Evolutionary conservation across 331 rosid species (phyloP).

Genomic region (Rhamnella rubrinervis): DNA sequence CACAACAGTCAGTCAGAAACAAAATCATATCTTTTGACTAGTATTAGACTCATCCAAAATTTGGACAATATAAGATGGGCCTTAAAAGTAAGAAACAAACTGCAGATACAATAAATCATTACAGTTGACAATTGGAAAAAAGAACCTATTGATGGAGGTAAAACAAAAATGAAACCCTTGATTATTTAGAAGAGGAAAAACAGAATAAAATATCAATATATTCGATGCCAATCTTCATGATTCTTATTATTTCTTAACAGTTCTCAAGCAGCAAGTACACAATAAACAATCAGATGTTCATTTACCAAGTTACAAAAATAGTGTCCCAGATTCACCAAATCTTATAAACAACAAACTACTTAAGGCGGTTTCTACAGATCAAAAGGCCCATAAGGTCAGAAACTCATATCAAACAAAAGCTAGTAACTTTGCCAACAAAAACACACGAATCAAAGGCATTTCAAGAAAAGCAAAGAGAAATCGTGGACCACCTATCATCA

Average conservation of each 20-base stretch:
- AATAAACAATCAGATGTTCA: background rate
- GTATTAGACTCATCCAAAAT: conserved; percentile 13
- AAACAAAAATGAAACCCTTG: too few relatives aligned
- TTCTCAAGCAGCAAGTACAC: conserved; percentile 5
- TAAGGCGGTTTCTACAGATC: background rate
- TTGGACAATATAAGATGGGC: background rate
- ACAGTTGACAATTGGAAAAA: too few relatives aligned
- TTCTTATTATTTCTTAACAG: conserved; percentile 1
- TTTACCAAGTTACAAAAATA: background rate
- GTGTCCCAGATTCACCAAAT: background rate
- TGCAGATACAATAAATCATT: background rate
- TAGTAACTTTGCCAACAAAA: background rate
- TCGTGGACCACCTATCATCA: background rate
- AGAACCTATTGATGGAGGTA: too few relatives aligned
- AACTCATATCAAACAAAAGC: background rate
- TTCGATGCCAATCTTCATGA: conserved; percentile 3
- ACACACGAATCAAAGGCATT: background rate
- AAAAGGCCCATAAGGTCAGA: background rate
- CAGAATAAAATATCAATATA: background rate
- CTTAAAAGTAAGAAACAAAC: background rate
- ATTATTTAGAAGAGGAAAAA: too few relatives aligned
- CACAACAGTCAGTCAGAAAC: background rate
- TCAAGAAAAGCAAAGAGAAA: background rate
- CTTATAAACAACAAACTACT: background rate
- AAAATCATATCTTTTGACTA: conserved; percentile 12